These are phyloP conservation scores for Stemphylium vesicarium DNA, from an alignment of 2,329 filamentous ascomycete species.

Conservation along the genomic window DNA sequence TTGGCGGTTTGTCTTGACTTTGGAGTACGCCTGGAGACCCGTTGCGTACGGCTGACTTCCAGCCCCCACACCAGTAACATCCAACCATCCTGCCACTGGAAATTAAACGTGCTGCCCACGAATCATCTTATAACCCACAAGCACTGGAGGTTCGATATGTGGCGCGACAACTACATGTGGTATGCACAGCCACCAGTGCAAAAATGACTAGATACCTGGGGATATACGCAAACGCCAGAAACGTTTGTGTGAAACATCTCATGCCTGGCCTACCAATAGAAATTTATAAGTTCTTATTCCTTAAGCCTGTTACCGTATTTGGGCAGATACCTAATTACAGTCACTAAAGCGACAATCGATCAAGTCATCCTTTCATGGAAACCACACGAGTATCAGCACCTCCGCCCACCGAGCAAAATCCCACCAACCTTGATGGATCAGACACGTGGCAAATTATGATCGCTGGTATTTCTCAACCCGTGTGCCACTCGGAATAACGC, in stretches of 20 bases:
- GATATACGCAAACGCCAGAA: no score
- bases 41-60: no score
- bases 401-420: neutral
- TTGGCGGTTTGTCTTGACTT: no score
- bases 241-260: no score
- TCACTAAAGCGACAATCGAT: neutral
- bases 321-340: neutral
- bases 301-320: neutral
- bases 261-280: neutral
- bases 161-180: neutral
- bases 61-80: no score
- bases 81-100: no score
- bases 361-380: neutral
- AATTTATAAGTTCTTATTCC: neutral
- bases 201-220: neutral
- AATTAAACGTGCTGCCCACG: no score
- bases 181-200: neutral
- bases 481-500: neutral
- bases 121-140: neutral
- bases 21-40: no score
- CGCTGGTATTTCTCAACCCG: conserved; percentile 3
- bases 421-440: neutral
- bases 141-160: neutral
- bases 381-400: neutral
- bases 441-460: neutral